These are phyloP conservation scores for fission yeast (Schizosaccharomyces pombe) DNA, from an alignment of 805 yeast species.

Conservation along the genomic window ASM294v3 CU329670.1:1910001-1910500, in stretches of 20 bases:
- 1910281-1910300: slow-evolving; percentile 98
- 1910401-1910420: slow-evolving; percentile 96
- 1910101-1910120: slow-evolving; percentile 70
- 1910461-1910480: slow-evolving; percentile 79
- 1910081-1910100: slow-evolving; percentile 84
- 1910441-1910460: slow-evolving; percentile 70
- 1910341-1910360: slow-evolving; percentile 93
- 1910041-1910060: slow-evolving; percentile 72
- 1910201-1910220: slow-evolving; percentile 38
- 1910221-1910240: slow-evolving; percentile 3
- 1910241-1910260: slow-evolving; percentile 15
- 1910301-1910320: slow-evolving; percentile 79
- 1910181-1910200: slow-evolving; percentile 86
- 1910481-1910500: slow-evolving; percentile 80
- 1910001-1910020: slow-evolving; percentile 92
- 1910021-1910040: slow-evolving; percentile 73
- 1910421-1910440: slow-evolving; percentile 89
- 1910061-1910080: slow-evolving; percentile 65
- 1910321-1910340: slow-evolving; percentile 58
- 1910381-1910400: slow-evolving; percentile 89
- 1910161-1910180: slow-evolving; percentile 72
- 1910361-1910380: slow-evolving; percentile 81
- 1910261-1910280: slow-evolving; percentile 80
- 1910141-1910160: slow-evolving; percentile 47
- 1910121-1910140: slow-evolving; percentile 53